phyloP scores from a whole-genome alignment of 805 yeast genomes.

The Nakazawaea laoshanensis region DNA sequence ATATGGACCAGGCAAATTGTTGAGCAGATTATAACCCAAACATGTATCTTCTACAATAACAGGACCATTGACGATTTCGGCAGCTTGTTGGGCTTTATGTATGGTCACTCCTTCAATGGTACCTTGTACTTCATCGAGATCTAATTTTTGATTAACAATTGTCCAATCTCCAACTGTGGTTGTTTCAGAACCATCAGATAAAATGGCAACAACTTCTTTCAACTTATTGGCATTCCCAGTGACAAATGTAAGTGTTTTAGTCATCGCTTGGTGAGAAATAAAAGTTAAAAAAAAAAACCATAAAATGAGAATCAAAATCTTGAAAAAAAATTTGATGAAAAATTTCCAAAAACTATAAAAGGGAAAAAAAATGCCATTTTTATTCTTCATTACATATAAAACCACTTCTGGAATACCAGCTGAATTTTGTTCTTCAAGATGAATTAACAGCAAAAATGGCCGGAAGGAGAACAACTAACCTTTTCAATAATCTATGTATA shows the following conservation, averaged over 20 bases:
- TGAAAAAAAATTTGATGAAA: no score
- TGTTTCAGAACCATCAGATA: conserved; percentile 31
- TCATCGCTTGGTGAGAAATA: no score
- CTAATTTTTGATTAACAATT: conserved; percentile 60
- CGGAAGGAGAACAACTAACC: conserved; percentile 24
- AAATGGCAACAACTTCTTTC: conserved; percentile 73
- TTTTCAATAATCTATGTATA: conserved; percentile 10
- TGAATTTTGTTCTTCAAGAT: conserved; percentile 20
- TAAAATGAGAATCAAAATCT: no score
- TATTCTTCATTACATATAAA: no score
- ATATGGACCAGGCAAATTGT: conserved; percentile 82
- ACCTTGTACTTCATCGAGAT: conserved; percentile 89
- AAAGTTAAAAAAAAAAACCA: no score
- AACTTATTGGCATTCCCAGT: conserved; percentile 81
- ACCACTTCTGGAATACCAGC: conserved; percentile 34
- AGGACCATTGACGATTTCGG: conserved; percentile 56
- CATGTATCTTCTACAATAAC: conserved; percentile 96
- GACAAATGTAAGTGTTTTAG: conserved; percentile 23
- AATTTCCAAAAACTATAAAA: no score
- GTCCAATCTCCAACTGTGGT: conserved; percentile 36
- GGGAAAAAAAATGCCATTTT: no score
- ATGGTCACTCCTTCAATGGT: conserved; percentile 71
- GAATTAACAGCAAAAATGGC: conserved; percentile 30
- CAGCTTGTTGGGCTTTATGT: conserved; percentile 74
- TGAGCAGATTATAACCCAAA: conserved; percentile 70